A percentile compares a stretch with the other conserved stretches of the same genome.
These are phyloP conservation scores for Hypsizygus ulmarius DNA, from an alignment of 1,284 basidiomycete genomes.

Conservation along the genomic window DNA sequence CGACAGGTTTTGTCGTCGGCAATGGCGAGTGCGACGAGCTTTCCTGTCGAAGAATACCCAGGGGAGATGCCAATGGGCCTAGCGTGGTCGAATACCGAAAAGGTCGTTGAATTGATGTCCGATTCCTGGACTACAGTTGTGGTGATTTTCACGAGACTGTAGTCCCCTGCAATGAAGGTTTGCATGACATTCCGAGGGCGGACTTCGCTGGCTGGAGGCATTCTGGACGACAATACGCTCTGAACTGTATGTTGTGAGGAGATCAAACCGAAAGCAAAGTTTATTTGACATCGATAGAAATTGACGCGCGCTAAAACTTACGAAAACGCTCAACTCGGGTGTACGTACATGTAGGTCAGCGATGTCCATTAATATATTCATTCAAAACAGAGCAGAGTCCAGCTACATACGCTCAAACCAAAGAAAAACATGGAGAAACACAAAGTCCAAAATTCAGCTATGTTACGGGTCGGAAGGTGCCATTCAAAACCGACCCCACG, in stretches of 20 bases:
- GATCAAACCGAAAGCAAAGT: not conserved
- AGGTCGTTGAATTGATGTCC: constrained; percentile 20
- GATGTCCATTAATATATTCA: too few species aligned
- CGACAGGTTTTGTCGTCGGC: constrained; percentile 31
- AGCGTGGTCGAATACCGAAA: constrained; percentile 20
- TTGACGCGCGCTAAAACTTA: too few species aligned
- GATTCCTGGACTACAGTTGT: constrained; percentile 21
- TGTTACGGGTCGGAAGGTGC: constrained; percentile 8
- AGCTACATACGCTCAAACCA: too few species aligned
- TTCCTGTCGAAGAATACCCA: constrained; percentile 32
- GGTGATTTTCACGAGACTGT: constrained; percentile 19
- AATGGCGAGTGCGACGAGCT: constrained; percentile 35
- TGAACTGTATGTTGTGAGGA: constrained; percentile 1
- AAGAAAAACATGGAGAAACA: not conserved
- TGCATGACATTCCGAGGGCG: constrained; percentile 23
- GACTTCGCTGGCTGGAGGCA: constrained; percentile 13
- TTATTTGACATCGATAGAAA: too few species aligned
- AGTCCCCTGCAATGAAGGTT: constrained; percentile 21
- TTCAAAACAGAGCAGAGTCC: too few species aligned
- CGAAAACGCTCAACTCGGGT: not conserved
- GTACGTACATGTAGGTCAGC: too few species aligned
- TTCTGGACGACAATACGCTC: constrained; percentile 2
- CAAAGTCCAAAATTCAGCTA: constrained; percentile 1
- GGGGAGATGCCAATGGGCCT: constrained; percentile 38
- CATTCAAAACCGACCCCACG: constrained; percentile 10